phyloP scores from a whole-genome alignment of 2,329 filamentous ascomycete species.

The Fusarium illudens region DNA sequence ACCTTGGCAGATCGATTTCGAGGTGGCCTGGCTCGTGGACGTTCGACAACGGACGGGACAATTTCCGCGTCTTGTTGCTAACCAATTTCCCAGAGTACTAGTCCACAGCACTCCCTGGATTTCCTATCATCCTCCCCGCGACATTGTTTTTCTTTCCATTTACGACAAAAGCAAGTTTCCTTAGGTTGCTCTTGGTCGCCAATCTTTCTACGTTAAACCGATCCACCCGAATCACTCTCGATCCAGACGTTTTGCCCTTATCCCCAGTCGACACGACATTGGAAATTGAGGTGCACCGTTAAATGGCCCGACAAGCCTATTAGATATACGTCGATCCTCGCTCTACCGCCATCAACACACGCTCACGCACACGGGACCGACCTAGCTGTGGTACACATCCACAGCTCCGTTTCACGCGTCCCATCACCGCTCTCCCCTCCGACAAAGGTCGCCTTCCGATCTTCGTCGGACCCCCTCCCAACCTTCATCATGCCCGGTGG shows the following conservation, averaged over 20 bases:
- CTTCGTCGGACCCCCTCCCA: constrained; percentile 49
- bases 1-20: background rate
- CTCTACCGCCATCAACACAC: constrained; percentile 6
- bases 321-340: constrained; percentile 36
- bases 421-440: constrained; percentile 35
- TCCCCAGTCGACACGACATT: constrained; percentile 32
- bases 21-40: background rate
- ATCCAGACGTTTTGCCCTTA: constrained; percentile 21
- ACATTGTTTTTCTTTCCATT: constrained; percentile 18
- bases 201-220: constrained; percentile 5
- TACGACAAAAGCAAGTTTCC: constrained; percentile 23
- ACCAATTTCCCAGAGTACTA: constrained; percentile 14
- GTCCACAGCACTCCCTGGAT: constrained; percentile 13
- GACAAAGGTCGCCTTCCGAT: constrained; percentile 52
- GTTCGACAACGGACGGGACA: background rate
- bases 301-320: constrained; percentile 47
- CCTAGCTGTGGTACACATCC: constrained; percentile 26
- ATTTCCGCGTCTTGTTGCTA: constrained; percentile 1
- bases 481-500: constrained; percentile 74
- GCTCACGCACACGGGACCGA: constrained; percentile 14
- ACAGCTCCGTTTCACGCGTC: constrained; percentile 27
- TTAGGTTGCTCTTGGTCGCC: constrained; percentile 11
- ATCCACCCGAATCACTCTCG: constrained; percentile 2
- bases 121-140: constrained; percentile 8
- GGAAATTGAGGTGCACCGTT: constrained; percentile 32